Conservation (phyloP, 2,329 filamentous ascomycete genomes). For the Fusarium sterilihyphosum region DNA sequence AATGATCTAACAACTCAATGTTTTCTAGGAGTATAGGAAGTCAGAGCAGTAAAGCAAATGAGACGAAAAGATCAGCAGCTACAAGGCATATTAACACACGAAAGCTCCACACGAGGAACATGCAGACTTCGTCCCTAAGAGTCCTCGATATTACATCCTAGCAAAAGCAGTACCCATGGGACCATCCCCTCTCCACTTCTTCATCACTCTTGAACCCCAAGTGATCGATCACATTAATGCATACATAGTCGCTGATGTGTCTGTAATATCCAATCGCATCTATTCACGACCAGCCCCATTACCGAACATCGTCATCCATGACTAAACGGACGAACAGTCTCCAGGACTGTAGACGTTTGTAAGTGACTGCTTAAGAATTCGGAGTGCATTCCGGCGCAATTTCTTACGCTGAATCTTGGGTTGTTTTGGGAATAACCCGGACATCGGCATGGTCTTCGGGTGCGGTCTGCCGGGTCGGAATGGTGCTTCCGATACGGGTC, state of each 20-base stretch:
- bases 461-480: slow-evolving; percentile 19
- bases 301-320: background rate
- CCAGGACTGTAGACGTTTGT: background rate
- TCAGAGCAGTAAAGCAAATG: background rate
- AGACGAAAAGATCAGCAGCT: background rate
- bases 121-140: background rate
- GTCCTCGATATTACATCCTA: background rate
- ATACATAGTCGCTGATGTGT: background rate
- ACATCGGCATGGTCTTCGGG: background rate
- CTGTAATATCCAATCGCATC: slow-evolving; percentile 11
- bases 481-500: slow-evolving; percentile 26
- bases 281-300: background rate
- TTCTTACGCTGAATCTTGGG: background rate
- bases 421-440: background rate
- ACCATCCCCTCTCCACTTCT: slow-evolving; percentile 2
- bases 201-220: background rate
- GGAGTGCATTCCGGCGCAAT: background rate
- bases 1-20: background rate
- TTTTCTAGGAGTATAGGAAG: background rate
- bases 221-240: slow-evolving; percentile 16
- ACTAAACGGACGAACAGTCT: background rate
- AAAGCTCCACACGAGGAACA: background rate
- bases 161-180: background rate
- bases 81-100: background rate
- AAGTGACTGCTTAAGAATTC: background rate